A percentile compares a stretch with the other conserved stretches of the same genome.
These are phyloP conservation scores for Gossypium laxum DNA, from an alignment of 441 rosid genomes.

Conservation along the genomic window DNA sequence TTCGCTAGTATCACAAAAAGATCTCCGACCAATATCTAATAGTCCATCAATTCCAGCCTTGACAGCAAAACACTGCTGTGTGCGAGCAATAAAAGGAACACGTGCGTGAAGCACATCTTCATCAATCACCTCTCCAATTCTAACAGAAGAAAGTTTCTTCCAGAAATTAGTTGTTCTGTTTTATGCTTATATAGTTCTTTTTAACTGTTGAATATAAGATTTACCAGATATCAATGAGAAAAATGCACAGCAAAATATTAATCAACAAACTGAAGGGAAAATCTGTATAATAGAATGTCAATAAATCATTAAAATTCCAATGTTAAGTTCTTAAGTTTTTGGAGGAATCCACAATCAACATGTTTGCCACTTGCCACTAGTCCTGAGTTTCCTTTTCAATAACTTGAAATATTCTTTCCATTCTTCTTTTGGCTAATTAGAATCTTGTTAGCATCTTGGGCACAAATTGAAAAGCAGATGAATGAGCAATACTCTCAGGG, in stretches of 20 bases:
- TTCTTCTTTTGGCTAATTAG: constrained; percentile 2
- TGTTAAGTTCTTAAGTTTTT: background rate
- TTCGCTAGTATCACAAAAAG: constrained; percentile 95
- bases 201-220: background rate
- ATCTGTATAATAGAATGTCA: background rate
- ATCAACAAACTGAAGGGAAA: background rate
- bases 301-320: background rate
- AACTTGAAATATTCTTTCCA: background rate
- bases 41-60: constrained; percentile 93
- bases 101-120: constrained; percentile 97
- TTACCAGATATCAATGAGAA: background rate
- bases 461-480: background rate
- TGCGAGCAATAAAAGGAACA: constrained; percentile 87
- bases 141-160: constrained; percentile 25
- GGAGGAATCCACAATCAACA: background rate
- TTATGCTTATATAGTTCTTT: background rate
- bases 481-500: background rate
- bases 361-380: background rate
- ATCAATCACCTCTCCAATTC: constrained; percentile 82
- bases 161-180: constrained; percentile 15
- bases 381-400: background rate
- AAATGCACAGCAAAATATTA: background rate
- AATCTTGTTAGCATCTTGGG: constrained; percentile 6
- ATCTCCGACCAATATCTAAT: constrained; percentile 83
- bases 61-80: constrained; percentile 98